These are phyloP conservation scores for Diaporthe eres DNA, from an alignment of 2,329 filamentous ascomycete species.

Conservation along the genomic window DNA sequence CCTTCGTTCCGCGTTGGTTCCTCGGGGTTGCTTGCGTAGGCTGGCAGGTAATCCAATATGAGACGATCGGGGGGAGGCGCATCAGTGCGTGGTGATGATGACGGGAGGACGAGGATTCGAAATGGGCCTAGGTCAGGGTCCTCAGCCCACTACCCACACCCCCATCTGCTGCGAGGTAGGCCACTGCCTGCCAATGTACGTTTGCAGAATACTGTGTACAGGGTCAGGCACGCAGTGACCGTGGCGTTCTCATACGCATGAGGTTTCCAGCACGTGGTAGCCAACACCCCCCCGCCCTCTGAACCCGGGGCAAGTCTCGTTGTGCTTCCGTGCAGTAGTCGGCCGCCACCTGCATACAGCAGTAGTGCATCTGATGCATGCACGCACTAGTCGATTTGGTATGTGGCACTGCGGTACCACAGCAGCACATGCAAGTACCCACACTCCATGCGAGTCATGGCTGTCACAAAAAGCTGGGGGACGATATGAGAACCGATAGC, in stretches of 20 bases:
- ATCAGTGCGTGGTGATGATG: slow-evolving; percentile 12
- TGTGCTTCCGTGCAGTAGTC: slow-evolving; percentile 25
- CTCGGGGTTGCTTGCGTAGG: not conserved
- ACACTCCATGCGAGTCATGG: slow-evolving; percentile 31
- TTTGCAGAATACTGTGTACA: not conserved
- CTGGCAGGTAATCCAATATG: slow-evolving; percentile 1
- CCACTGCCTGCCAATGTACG: not conserved
- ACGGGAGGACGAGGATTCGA: not conserved
- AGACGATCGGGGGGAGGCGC: not conserved
- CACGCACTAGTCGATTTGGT: slow-evolving; percentile 5
- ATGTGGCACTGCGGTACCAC: slow-evolving; percentile 2
- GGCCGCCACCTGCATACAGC: slow-evolving; percentile 7
- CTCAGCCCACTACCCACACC: not conserved
- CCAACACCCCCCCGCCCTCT: not conserved
- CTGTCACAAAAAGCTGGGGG: slow-evolving; percentile 31
- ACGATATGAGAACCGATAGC: slow-evolving; percentile 26
- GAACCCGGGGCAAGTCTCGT: slow-evolving; percentile 22
- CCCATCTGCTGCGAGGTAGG: not conserved
- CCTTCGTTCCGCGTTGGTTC: too few relatives aligned
- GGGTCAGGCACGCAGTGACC: not conserved
- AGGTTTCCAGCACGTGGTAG: slow-evolving; percentile 29
- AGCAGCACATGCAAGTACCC: slow-evolving; percentile 23
- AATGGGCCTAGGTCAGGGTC: slow-evolving; percentile 8
- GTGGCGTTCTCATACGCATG: slow-evolving; percentile 25
- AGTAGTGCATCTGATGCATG: slow-evolving; percentile 28